Conservation (phyloP, 495 filamentous ascomycete species). For the Hypoxylon lienhwacheense region DNA sequence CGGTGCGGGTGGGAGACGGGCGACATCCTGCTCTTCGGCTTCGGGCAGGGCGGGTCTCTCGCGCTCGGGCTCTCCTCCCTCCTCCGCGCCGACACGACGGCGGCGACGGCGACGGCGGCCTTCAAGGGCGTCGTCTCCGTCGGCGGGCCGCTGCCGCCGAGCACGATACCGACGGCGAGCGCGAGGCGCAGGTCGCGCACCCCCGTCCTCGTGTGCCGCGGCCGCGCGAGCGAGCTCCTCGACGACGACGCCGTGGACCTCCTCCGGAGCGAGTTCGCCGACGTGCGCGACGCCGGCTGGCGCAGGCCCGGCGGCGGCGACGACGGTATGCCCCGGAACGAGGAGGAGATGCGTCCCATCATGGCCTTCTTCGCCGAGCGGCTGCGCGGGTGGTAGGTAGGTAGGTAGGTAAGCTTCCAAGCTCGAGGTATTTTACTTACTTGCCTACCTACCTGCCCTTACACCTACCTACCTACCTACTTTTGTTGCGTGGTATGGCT, state of each 20-base stretch:
- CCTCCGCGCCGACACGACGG: conserved; percentile 39
- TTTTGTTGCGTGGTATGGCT: no score
- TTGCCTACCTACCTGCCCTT: no score
- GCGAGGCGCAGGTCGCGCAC: conserved; percentile 61
- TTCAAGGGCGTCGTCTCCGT: conserved; percentile 74
- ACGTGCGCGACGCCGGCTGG: conserved; percentile 77
- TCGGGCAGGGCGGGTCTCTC: conserved; percentile 84
- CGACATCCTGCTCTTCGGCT: conserved; percentile 79
- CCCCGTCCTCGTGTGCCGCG: conserved; percentile 73
- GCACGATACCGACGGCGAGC: conserved; percentile 45
- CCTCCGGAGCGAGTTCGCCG: conserved; percentile 68
- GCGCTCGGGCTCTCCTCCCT: conserved; percentile 62
- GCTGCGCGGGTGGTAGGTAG: conserved; percentile 61
- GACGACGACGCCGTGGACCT: conserved; percentile 63
- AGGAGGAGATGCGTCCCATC: conserved; percentile 87
- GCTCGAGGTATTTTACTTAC: no score
- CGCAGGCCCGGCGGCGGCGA: conserved; percentile 67
- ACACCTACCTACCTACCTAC: no score
- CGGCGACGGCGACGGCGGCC: conserved; percentile 25
- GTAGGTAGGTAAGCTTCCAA: no score
- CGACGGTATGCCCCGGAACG: conserved; percentile 79
- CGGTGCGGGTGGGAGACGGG: conserved; percentile 70
- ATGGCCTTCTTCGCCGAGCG: conserved; percentile 90
- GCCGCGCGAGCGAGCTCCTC: conserved; percentile 62
- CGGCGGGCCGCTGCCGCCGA: conserved; percentile 68